Evolutionary conservation across 805 yeast genomes (phyloP).

Genomic region (Maudiozyma bulderi): DNA sequence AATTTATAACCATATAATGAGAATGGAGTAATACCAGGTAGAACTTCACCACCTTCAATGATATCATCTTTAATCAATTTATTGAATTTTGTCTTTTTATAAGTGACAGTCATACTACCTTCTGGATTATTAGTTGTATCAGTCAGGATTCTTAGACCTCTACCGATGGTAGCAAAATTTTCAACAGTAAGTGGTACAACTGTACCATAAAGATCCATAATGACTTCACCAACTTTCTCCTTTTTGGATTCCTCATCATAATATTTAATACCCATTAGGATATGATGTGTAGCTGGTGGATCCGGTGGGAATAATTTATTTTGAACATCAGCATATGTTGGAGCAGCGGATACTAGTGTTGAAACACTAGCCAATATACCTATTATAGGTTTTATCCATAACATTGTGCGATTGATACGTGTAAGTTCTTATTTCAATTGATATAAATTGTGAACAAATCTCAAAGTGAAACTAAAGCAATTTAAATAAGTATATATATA

Average conservation of each 20-base stretch:
- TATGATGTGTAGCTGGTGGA: slow-evolving; percentile 26
- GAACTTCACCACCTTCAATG: slow-evolving; percentile 86
- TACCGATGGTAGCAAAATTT: slow-evolving; percentile 46
- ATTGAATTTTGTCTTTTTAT: slow-evolving; percentile 58
- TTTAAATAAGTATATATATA: no score
- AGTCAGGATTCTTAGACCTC: slow-evolving; percentile 30
- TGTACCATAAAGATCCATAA: slow-evolving; percentile 56
- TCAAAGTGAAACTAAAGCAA: no score
- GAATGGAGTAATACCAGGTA: slow-evolving; percentile 65
- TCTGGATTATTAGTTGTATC: slow-evolving; percentile 19
- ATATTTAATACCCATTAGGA: slow-evolving; percentile 20
- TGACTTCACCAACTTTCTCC: slow-evolving; percentile 27
- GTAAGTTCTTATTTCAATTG: no score
- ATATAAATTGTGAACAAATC: no score
- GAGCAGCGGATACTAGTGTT: not conserved
- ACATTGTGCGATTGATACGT: not conserved
- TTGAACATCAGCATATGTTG: not conserved
- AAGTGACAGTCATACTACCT: slow-evolving; percentile 23
- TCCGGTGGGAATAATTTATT: slow-evolving; percentile 22
- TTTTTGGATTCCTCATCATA: slow-evolving; percentile 11
- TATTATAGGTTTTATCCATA: not conserved
- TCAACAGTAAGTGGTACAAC: slow-evolving; percentile 54
- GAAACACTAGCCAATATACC: not conserved
- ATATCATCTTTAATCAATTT: slow-evolving; percentile 63
- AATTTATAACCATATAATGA: slow-evolving; percentile 70